Evolutionary conservation across 2,329 filamentous ascomycete genomes (phyloP).

Genomic region (Xylariaceae sp.): DNA sequence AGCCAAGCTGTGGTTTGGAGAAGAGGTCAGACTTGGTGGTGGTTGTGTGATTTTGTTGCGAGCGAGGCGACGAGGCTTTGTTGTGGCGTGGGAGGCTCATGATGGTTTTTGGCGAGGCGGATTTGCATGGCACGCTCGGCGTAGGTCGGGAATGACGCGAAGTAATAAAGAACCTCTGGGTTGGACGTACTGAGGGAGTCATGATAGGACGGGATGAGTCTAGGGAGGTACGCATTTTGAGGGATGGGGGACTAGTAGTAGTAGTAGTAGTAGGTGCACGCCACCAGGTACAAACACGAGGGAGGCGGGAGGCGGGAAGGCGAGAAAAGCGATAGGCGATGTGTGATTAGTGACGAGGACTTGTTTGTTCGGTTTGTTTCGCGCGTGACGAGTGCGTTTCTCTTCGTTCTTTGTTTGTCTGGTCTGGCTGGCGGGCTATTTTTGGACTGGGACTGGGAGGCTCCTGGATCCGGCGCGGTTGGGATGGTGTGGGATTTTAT

Average conservation of each 20-base stretch:
- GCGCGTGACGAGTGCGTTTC: background rate
- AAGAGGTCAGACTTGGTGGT: background rate
- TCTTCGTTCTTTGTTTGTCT: background rate
- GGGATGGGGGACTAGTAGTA: background rate
- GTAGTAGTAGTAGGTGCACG: background rate
- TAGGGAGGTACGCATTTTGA: constrained; percentile 51
- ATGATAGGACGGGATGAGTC: constrained; percentile 59
- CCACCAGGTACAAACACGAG: too few species aligned
- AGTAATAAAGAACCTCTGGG: constrained; percentile 8
- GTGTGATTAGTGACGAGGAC: too few species aligned
- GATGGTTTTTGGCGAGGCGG: constrained; percentile 13
- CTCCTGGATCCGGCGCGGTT: background rate
- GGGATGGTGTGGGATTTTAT: background rate
- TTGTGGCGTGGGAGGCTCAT: background rate
- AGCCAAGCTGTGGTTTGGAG: constrained; percentile 21
- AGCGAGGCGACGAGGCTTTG: background rate
- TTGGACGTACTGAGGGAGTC: constrained; percentile 53
- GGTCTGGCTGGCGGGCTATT: too few species aligned
- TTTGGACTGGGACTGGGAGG: background rate
- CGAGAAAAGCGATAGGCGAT: too few species aligned
- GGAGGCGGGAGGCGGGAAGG: too few species aligned
- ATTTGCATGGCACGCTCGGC: background rate
- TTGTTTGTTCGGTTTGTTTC: background rate
- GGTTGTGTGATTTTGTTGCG: background rate
- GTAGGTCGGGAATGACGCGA: constrained; percentile 2